phyloP scores from a whole-genome alignment of 768 basidiomycete genomes.

The Calvatia gigantea region DNA sequence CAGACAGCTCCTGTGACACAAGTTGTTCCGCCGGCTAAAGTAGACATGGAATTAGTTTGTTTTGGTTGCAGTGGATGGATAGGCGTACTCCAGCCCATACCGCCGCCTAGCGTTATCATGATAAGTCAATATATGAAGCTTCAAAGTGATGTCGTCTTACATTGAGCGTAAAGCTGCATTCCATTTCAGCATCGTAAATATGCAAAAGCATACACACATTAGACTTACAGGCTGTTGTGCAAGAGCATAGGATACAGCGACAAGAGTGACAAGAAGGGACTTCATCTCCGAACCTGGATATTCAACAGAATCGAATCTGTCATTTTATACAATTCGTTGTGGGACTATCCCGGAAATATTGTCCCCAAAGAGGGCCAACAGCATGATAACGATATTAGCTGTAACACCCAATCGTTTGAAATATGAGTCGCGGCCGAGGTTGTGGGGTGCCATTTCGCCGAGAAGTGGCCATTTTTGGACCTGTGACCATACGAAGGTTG shows the following conservation, averaged over 20 bases:
- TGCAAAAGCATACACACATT: neutral
- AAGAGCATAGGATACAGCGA: slow-evolving; percentile 14
- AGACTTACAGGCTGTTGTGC: slow-evolving; percentile 23
- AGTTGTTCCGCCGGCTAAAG: slow-evolving; percentile 28
- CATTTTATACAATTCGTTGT: neutral
- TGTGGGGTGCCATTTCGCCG: too few relatives aligned
- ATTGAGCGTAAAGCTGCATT: slow-evolving; percentile 6
- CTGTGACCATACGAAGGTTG: too few relatives aligned
- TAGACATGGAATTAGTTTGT: neutral
- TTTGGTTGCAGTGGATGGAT: neutral
- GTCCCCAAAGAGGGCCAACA: too few relatives aligned
- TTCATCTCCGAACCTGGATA: slow-evolving; percentile 11
- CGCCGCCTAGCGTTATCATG: neutral
- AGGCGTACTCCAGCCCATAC: slow-evolving; percentile 7
- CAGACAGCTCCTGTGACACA: slow-evolving; percentile 34
- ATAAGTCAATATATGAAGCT: neutral
- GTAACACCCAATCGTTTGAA: too few relatives aligned
- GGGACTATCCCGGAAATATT: slow-evolving; percentile 3
- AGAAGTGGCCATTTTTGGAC: too few relatives aligned
- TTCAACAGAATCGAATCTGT: neutral
- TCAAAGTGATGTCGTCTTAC: neutral
- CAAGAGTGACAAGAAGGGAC: slow-evolving; percentile 15
- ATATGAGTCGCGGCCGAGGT: too few relatives aligned
- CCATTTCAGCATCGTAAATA: slow-evolving; percentile 1
- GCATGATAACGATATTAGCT: too few relatives aligned